Percentiles rank a stretch among this genome's conserved stretches.
These are phyloP conservation scores for Inga leiocalycina DNA, from an alignment of 306 rosid genomes.

Conservation along the genomic window DNA sequence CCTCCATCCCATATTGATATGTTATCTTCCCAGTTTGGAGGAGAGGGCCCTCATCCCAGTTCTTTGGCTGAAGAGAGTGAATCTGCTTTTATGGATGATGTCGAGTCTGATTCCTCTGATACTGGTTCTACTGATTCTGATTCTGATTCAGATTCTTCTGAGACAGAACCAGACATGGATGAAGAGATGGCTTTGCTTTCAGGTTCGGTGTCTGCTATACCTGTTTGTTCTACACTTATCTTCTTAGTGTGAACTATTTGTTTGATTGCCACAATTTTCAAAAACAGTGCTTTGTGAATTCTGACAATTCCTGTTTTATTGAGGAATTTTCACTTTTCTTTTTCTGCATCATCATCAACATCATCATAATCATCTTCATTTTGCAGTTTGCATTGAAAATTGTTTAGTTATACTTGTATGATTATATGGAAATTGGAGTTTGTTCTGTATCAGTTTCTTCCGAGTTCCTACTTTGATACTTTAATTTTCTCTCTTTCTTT, in stretches of 20 bases:
- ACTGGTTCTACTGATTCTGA: conserved; percentile 54
- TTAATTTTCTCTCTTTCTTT: background rate
- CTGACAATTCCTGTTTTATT: conserved; percentile 12
- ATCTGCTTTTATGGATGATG: conserved; percentile 72
- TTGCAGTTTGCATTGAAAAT: conserved; percentile 4
- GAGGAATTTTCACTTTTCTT: conserved; percentile 3
- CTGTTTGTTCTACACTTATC: conserved; percentile 19
- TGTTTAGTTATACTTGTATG: background rate
- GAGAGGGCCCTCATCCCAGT: conserved; percentile 45
- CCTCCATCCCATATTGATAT: conserved; percentile 52
- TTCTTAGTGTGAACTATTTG: background rate
- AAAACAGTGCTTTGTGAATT: background rate
- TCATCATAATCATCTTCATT: background rate
- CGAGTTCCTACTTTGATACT: conserved; percentile 18
- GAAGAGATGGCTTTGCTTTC: conserved; percentile 71
- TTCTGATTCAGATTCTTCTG: conserved; percentile 77
- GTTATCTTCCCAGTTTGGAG: conserved; percentile 56
- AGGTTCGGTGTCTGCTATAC: conserved; percentile 51
- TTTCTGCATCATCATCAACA: background rate
- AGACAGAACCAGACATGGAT: conserved; percentile 71
- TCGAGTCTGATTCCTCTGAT: conserved; percentile 69
- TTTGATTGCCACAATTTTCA: conserved; percentile 4
- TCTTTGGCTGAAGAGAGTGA: conserved; percentile 66
- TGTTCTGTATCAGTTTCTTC: background rate
- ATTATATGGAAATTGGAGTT: background rate